These are phyloP conservation scores for Ploettnerulaceae sp. DNA, from an alignment of 2,329 filamentous ascomycete species.

Conservation along the genomic window DNA sequence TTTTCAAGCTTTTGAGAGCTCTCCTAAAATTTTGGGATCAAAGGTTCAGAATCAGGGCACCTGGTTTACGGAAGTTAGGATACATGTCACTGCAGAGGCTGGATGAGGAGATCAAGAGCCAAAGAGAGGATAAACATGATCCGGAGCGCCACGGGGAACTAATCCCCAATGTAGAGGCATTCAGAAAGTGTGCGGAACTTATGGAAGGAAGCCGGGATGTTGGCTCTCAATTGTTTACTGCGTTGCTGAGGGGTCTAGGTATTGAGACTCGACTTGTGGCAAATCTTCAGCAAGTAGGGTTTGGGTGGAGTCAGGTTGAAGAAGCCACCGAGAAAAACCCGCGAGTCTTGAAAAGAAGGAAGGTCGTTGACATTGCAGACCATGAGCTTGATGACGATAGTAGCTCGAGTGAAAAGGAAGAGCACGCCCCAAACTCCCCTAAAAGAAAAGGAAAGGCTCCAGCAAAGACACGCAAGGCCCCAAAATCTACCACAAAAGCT, in stretches of 20 bases:
- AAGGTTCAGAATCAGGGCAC: conserved; percentile 69
- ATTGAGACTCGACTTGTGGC: conserved; percentile 79
- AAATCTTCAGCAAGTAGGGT: conserved; percentile 80
- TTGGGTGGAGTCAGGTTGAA: conserved; percentile 85
- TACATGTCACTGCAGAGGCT: conserved; percentile 76
- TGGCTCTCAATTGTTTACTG: conserved; percentile 85
- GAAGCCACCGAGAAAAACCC: conserved; percentile 53
- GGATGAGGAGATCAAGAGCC: conserved; percentile 68
- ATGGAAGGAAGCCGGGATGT: conserved; percentile 82
- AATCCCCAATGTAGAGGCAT: conserved; percentile 60
- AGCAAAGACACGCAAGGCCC: conserved; percentile 16
- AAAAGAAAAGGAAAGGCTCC: conserved; percentile 24
- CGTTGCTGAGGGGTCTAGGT: conserved; percentile 72
- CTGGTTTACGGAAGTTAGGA: conserved; percentile 81
- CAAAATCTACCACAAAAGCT: conserved; percentile 21
- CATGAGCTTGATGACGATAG: conserved; percentile 11
- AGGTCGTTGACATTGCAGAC: conserved; percentile 12
- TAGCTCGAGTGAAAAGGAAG: conserved; percentile 24
- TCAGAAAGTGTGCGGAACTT: conserved; percentile 61
- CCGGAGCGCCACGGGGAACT: conserved; percentile 69
- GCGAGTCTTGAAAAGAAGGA: conserved; percentile 25
- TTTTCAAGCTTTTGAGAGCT: conserved; percentile 69
- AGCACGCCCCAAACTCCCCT: conserved; percentile 20
- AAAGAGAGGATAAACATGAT: conserved; percentile 58
- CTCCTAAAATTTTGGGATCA: conserved; percentile 87